Conservation (phyloP, 495 filamentous ascomycete species). For the Aspergillus leporis region DNA sequence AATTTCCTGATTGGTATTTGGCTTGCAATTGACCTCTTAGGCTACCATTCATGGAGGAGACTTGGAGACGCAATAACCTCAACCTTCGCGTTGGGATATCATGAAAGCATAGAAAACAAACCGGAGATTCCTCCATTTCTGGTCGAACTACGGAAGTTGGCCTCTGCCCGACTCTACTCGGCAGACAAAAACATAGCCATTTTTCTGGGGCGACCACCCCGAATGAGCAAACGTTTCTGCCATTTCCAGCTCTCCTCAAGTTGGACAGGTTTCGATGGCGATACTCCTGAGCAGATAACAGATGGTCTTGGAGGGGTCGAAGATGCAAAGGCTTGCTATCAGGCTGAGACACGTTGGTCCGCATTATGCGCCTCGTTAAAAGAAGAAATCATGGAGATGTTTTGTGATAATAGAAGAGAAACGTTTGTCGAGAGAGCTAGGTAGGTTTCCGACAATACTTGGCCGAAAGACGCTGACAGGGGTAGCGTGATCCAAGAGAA, state of each 20-base stretch:
- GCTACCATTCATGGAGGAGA: slow-evolving; percentile 46
- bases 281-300: background rate
- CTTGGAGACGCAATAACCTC: slow-evolving; percentile 44
- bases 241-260: slow-evolving; percentile 37
- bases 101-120: slow-evolving; percentile 38
- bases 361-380: slow-evolving; percentile 41
- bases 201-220: slow-evolving; percentile 45
- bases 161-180: slow-evolving; percentile 43
- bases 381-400: slow-evolving; percentile 41
- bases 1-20: background rate
- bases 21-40: slow-evolving; percentile 14
- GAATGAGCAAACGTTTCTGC: slow-evolving; percentile 44
- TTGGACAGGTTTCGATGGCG: background rate
- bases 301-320: slow-evolving; percentile 18
- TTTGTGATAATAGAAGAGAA: slow-evolving; percentile 32
- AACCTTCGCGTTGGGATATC: slow-evolving; percentile 45
- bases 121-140: slow-evolving; percentile 34
- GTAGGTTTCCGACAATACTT: slow-evolving; percentile 8
- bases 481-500: slow-evolving; percentile 25
- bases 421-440: slow-evolving; percentile 22
- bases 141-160: slow-evolving; percentile 36
- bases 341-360: slow-evolving; percentile 42
- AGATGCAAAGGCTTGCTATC: slow-evolving; percentile 28
- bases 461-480: background rate
- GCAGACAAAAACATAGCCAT: slow-evolving; percentile 49